Evolutionary conservation across 495 filamentous ascomycete species (phyloP).

Genomic region (Xylaria nigripes): DNA sequence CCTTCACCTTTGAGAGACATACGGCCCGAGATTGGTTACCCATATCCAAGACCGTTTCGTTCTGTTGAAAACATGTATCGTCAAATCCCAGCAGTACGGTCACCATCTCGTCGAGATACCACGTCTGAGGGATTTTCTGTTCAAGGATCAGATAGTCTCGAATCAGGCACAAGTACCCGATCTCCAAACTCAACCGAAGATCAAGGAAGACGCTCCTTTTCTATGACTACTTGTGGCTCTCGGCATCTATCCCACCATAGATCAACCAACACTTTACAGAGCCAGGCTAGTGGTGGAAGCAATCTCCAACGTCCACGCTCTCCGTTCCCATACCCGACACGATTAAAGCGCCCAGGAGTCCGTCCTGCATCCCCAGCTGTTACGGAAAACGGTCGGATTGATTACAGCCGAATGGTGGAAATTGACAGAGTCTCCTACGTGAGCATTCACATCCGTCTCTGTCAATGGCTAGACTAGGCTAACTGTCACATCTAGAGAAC

Average conservation of each 20-base stretch:
- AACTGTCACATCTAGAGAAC: slow-evolving; percentile 28
- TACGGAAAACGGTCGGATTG: slow-evolving; percentile 40
- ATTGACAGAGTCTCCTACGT: slow-evolving; percentile 41
- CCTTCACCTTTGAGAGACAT: slow-evolving; percentile 25
- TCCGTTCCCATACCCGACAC: slow-evolving; percentile 56
- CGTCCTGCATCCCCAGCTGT: slow-evolving; percentile 55
- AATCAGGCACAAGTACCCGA: slow-evolving; percentile 32
- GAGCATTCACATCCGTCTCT: slow-evolving; percentile 9
- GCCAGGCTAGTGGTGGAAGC: slow-evolving; percentile 26
- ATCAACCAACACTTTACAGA: slow-evolving; percentile 46
- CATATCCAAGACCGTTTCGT: slow-evolving; percentile 19
- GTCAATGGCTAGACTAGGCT: background rate
- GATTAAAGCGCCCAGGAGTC: slow-evolving; percentile 55
- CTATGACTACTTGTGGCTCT: slow-evolving; percentile 50
- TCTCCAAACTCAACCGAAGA: slow-evolving; percentile 31
- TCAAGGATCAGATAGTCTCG: slow-evolving; percentile 38
- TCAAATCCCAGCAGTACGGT: slow-evolving; percentile 24
- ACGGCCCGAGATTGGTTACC: slow-evolving; percentile 19
- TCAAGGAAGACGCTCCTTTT: slow-evolving; percentile 45
- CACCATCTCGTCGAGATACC: slow-evolving; percentile 36
- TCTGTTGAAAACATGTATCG: slow-evolving; percentile 28
- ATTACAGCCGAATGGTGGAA: slow-evolving; percentile 44
- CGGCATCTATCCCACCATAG: slow-evolving; percentile 43
- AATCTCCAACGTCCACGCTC: slow-evolving; percentile 48
- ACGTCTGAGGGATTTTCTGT: slow-evolving; percentile 41